Conservation (phyloP, 2,329 filamentous ascomycete species). For the Aspergillus sp. region DNA sequence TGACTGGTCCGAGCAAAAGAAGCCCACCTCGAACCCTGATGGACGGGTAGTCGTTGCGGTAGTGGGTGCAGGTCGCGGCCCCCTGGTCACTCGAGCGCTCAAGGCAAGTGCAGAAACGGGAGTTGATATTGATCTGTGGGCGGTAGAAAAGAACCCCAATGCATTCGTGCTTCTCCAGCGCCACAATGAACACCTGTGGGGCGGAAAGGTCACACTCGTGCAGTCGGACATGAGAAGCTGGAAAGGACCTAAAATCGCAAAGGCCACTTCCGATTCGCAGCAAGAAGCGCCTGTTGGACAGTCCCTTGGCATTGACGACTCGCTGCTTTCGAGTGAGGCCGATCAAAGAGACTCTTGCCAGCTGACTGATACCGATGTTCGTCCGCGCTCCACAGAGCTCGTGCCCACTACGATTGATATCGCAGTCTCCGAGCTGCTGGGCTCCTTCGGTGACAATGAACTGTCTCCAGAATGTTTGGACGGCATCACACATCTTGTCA, state of each 20-base stretch:
- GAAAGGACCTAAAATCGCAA: constrained; percentile 66
- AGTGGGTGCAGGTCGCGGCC: constrained; percentile 88
- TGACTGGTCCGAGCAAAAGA: constrained; percentile 72
- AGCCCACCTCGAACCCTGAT: constrained; percentile 69
- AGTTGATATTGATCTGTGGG: constrained; percentile 82
- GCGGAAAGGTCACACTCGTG: constrained; percentile 75
- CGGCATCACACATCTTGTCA: constrained; percentile 88
- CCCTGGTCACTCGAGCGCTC: constrained; percentile 82
- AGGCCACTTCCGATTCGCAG: constrained; percentile 2
- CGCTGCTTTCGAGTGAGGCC: constrained; percentile 19
- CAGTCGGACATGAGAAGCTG: constrained; percentile 98
- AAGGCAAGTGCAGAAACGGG: constrained; percentile 74
- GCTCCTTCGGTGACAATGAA: constrained; percentile 94
- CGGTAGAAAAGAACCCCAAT: constrained; percentile 97
- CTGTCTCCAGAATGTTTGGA: constrained; percentile 95
- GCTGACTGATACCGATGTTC: constrained; percentile 36
- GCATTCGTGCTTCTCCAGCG: constrained; percentile 89
- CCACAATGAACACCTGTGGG: constrained; percentile 82
- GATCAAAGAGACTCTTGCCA: constrained; percentile 4
- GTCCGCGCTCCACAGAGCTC: constrained; percentile 39
- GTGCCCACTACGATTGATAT: constrained; percentile 66
- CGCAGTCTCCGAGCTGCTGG: constrained; percentile 87
- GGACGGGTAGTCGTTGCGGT: constrained; percentile 82
- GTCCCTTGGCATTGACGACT: constrained; percentile 31
- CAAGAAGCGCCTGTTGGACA: constrained; percentile 30